Evolutionary conservation across 2,329 filamentous ascomycete genomes (phyloP), one percentile per base, ranked within the genome.

Genomic region (Calonectria honghensis): DNA sequence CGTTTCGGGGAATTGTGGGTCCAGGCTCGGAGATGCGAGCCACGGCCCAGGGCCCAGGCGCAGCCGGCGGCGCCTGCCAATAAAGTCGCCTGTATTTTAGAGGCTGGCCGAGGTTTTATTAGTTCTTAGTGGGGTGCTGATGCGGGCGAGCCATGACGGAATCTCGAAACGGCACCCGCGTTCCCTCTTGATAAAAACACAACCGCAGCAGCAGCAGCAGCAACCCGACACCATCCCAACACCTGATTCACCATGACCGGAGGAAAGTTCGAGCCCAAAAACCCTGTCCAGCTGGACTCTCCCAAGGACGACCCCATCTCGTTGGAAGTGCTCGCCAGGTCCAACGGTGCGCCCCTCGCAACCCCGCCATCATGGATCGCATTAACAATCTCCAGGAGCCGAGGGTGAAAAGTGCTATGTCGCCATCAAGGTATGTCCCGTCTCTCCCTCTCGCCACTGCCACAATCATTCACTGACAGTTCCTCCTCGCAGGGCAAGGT

Each of bases 251-350:
- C 73, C 76, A 93, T 92, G 91, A 84, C 89, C 75, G 90, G 57
- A 41, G 57, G 89, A 77, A 93, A 91, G 80, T 97, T 97, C 81
- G 93, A 94, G 83, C 95, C 95, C 54, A 97, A 97, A 86, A 87
- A 88, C 35, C 90, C 94, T 4, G 93, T 97, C 74, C 87, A 93
- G 72, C 91, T 99, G 73, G 89, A 94, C 73, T 93, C 95, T 48
- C 97, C 97, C 18, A 98, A 97, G 87, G 91, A 95, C 83, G 96
- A 98, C 81, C 91, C 91, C 48, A 98, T 99, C 81, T 93, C 93
- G n/a, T 82, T 90, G 2, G 94, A 97, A 73, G 93, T 96, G 80
- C 90, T 99, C 76, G 89, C 93, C 50, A 93, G 94, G 84, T 95
- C 95, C 80, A 92, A 97, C 83, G 97, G 97, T 98, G 89, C 81